A percentile compares a stretch with the other conserved stretches of the same genome.
Conservation (phyloP, 163 green algal genomes). For the Chlamydomonas reinhardtii region DNA sequence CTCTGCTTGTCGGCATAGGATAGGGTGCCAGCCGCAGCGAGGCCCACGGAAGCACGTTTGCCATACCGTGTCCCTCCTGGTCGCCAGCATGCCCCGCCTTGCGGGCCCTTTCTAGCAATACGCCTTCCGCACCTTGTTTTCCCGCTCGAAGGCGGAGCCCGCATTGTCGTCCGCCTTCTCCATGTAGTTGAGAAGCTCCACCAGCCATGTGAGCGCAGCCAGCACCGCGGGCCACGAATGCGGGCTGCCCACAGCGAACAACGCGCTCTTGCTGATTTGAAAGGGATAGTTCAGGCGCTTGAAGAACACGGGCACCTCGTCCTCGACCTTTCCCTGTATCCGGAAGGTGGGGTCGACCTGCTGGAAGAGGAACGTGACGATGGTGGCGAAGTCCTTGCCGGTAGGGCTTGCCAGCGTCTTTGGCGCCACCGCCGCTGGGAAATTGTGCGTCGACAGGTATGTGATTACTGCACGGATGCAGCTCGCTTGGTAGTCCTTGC, state of each 20-base stretch:
- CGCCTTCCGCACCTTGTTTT: constrained; percentile 4
- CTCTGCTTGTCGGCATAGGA: no score
- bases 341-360: constrained; percentile 82
- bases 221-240: constrained; percentile 94
- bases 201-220: constrained; percentile 91
- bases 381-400: constrained; percentile 93
- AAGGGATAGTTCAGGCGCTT: constrained; percentile 96
- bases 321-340: constrained; percentile 92
- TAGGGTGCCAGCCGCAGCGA: no score
- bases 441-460: constrained; percentile 88
- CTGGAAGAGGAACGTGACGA: constrained; percentile 90
- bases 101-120: background rate
- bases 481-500: constrained; percentile 84
- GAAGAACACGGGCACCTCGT: constrained; percentile 93
- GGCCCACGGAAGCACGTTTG: no score
- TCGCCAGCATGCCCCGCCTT: no score
- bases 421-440: constrained; percentile 70
- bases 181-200: constrained; percentile 92
- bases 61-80: no score
- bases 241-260: constrained; percentile 91
- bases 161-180: constrained; percentile 68
- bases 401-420: constrained; percentile 89
- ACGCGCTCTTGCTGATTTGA: constrained; percentile 88
- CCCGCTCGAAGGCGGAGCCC: constrained; percentile 9
- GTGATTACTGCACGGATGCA: constrained; percentile 86